Base-by-base conservation (phyloP, 331 rosid species). In the Acacia concinna region DNA sequence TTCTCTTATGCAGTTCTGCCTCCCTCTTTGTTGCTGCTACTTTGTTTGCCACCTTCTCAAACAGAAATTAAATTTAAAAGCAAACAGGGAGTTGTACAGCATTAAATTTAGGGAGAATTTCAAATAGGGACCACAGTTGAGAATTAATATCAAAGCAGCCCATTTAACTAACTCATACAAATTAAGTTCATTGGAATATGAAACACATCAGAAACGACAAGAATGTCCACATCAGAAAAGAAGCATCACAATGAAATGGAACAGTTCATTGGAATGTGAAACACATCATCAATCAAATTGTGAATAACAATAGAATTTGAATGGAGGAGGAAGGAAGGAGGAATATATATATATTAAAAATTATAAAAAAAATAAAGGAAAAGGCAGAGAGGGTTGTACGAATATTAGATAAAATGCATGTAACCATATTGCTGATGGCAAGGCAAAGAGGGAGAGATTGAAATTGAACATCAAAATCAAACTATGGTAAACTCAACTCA, bases 401-500 rank as follows among this genome's bases (percentile, higher is more conserved):
- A 87, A 79, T 79, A 72, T 80, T 70, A 74, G 69, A 70, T 70
- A 76, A 56, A 23, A 85, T 82, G 82, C 78, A 79, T 83, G 78
- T 68, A 78, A 68, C 70, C 57, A 72, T 32, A 68, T 30, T 8
- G 75, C 52, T 51, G 44, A 71, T 79, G 77, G 52, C 34, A 47
- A 35, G 83, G 89, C 75, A 81, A 78, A 83, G 86, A 81, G 66
- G 83, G 5, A 13, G 73, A 68, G 34, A 68, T 40, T n/a, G 73
- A 68, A 68, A 86, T 86, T 78, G 81, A 83, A 88, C 90, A 81
- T 84, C 80, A 69, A 78, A 76, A 81, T 84, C 80, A 73, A 78
- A 76, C 84, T 62, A 84, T 72, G 92, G 88, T 81, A 86, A 81
- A 81, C 81, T n/a, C n/a, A n/a, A n/a, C n/a, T 31, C 78, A 78